Percentiles rank a stretch among this genome's conserved stretches.
Conservation (phyloP, 1,284 basidiomycete species). For the Ganoderma lingzhi region DNA sequence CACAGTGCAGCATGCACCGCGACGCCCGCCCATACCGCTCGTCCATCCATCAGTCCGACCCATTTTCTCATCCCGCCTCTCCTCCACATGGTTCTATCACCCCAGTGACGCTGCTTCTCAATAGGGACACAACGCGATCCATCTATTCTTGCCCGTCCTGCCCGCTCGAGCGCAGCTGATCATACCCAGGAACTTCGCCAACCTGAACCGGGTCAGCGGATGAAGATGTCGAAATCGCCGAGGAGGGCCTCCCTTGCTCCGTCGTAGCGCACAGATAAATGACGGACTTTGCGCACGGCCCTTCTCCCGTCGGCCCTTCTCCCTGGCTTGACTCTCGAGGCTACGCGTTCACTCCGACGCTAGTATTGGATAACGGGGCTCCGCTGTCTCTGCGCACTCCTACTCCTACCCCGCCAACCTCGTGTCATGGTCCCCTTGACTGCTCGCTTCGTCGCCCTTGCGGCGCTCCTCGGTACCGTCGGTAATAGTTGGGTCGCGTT, state of each 20-base stretch:
- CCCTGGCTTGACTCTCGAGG: conserved; percentile 3
- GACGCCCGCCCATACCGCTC: neutral
- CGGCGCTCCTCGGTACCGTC: conserved; percentile 9
- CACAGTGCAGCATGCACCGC: neutral
- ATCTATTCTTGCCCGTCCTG: neutral
- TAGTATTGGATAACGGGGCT: neutral
- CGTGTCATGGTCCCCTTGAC: conserved; percentile 18
- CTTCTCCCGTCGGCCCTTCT: neutral
- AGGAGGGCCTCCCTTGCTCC: neutral
- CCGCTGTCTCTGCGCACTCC: neutral
- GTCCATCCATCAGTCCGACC: neutral
- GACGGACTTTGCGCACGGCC: neutral
- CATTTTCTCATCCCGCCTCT: neutral
- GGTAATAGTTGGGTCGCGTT: neutral
- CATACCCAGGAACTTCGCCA: conserved; percentile 1
- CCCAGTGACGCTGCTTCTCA: neutral
- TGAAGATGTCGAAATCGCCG: neutral
- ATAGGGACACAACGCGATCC: neutral
- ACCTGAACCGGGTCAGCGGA: neutral
- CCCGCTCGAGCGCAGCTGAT: conserved; percentile 1
- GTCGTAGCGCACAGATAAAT: neutral
- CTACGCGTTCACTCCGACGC: neutral
- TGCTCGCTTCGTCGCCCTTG: conserved; percentile 18
- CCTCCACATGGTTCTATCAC: conserved; percentile 7
- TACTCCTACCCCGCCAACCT: neutral